A percentile compares a stretch with the other conserved stretches of the same genome.
phyloP scores from a whole-genome alignment of 2,329 filamentous ascomycete species.

The Alternaria longipes region DNA sequence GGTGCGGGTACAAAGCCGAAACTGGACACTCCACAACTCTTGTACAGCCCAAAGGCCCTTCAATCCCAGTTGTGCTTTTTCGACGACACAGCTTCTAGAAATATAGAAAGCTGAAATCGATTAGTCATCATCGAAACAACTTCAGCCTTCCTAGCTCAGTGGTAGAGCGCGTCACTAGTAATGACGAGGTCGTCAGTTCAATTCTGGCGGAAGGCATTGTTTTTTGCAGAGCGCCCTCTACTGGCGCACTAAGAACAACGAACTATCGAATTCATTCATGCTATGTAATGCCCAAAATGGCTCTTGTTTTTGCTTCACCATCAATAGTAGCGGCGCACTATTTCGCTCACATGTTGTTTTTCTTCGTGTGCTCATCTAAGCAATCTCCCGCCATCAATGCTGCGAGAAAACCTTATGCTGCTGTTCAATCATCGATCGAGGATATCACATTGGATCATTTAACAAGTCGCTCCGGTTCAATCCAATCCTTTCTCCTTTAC shows the following conservation, averaged over 20 bases:
- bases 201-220: conserved; percentile 18
- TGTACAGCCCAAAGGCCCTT: background rate
- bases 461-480: background rate
- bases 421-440: background rate
- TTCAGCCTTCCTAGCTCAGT: conserved; percentile 46
- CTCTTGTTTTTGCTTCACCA: background rate
- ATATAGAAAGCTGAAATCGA: background rate
- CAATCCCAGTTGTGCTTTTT: background rate
- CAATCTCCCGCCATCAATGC: background rate
- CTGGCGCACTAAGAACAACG: background rate
- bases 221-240: background rate
- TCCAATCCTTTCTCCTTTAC: background rate
- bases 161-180: conserved; percentile 53
- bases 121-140: conserved; percentile 14
- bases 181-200: conserved; percentile 49
- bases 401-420: background rate
- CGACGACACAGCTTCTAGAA: rapidly evolving
- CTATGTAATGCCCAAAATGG: background rate
- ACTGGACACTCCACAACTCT: background rate
- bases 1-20: background rate
- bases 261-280: background rate
- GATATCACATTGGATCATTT: background rate
- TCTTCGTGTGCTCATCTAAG: background rate
- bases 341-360: background rate
- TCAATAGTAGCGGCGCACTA: background rate